These are phyloP conservation scores for Pseudisothecium myosuroides DNA, from an alignment of 225 moss, liverwort and hornwort species.

Conservation along the genomic window DNA sequence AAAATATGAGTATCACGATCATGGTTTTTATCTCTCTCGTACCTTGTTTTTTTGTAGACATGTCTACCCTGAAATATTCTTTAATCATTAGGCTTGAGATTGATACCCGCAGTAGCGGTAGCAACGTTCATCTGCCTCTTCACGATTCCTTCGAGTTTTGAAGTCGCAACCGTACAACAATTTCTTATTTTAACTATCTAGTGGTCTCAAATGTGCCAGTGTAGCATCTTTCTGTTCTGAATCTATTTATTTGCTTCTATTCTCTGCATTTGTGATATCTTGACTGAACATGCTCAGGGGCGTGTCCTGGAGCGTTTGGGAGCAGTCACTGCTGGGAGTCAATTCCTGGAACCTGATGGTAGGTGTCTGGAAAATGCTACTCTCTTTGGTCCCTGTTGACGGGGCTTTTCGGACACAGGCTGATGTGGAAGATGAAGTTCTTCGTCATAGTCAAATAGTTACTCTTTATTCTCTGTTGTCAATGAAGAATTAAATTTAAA, in stretches of 20 bases:
- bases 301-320: conserved; percentile 76
- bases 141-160: not conserved
- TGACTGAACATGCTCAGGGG: conserved; percentile 39
- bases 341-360: conserved; percentile 95
- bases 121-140: not conserved
- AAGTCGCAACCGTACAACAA: not conserved
- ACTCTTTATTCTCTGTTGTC: not conserved
- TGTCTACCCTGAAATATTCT: not conserved
- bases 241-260: not conserved
- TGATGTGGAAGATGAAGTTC: not conserved
- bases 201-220: not conserved
- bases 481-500: not conserved
- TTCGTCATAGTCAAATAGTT: not conserved
- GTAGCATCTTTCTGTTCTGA: not conserved
- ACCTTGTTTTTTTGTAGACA: not conserved
- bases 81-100: not conserved
- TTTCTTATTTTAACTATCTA: not conserved
- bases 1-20: not conserved
- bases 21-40: not conserved
- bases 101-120: not conserved
- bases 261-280: not conserved
- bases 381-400: not conserved
- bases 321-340: conserved; percentile 83
- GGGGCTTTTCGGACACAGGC: not conserved
- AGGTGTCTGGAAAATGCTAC: not conserved